Conservation (phyloP, 257 asterid species). For the Solanum pimpinellifolium region DNA sequence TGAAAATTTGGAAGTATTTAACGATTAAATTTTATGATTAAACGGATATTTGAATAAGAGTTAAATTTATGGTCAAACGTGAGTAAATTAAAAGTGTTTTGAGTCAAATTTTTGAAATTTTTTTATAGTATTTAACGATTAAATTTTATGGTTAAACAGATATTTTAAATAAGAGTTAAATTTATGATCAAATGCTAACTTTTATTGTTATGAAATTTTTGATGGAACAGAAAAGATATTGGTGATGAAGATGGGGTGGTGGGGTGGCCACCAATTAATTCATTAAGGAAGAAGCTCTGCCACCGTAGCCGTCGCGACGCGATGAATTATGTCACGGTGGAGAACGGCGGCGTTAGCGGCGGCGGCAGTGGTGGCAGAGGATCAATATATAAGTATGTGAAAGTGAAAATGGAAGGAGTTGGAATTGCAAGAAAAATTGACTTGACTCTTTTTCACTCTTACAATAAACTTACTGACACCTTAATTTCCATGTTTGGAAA, state of each 20-base stretch:
- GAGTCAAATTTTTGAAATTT: neutral
- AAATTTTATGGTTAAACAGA: neutral
- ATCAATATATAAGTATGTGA: conserved; percentile 28
- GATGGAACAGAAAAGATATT: conserved; percentile 8
- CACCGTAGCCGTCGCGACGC: conserved; percentile 9
- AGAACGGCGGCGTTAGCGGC: conserved; percentile 18
- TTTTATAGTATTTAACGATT: too few relatives aligned
- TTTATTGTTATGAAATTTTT: neutral
- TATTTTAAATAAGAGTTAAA: neutral
- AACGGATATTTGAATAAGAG: neutral
- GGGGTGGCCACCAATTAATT: conserved; percentile 66
- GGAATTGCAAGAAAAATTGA: conserved; percentile 63
- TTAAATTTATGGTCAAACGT: neutral
- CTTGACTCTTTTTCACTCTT: conserved; percentile 22
- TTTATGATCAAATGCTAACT: accelerated
- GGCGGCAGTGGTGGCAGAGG: conserved; percentile 1
- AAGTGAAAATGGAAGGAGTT: conserved; percentile 71
- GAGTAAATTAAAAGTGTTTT: too few relatives aligned
- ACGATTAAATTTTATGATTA: neutral
- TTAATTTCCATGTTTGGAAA: conserved; percentile 46
- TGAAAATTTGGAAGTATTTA: neutral
- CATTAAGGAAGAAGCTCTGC: conserved; percentile 40
- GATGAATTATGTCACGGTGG: conserved; percentile 23
- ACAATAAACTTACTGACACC: conserved; percentile 18
- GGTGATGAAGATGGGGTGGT: conserved; percentile 13